Conservation (phyloP, 1,139 yeast species). For the Sugiyamaella castrensis region DNA sequence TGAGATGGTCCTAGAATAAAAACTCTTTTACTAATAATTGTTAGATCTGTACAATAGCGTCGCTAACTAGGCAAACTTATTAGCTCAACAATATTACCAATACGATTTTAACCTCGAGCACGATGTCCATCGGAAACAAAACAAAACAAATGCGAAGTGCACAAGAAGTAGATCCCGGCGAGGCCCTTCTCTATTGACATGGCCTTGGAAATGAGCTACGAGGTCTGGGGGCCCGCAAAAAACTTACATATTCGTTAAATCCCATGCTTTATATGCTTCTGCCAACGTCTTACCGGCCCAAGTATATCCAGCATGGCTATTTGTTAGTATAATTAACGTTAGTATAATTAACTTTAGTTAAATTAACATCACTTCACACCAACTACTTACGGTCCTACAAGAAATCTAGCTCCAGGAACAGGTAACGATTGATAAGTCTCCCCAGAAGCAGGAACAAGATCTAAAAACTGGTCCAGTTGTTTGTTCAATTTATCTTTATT, state of each 20-base stretch:
- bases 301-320: conserved; percentile 80
- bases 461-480: conserved; percentile 51
- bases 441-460: conserved; percentile 31
- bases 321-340: too few species aligned
- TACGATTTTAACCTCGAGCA: too few species aligned
- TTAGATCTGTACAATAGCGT: background rate
- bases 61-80: too few species aligned
- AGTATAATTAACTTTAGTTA: too few species aligned
- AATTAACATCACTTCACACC: too few species aligned
- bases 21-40: conserved; percentile 48
- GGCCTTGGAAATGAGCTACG: background rate
- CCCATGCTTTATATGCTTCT: conserved; percentile 72
- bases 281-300: conserved; percentile 80
- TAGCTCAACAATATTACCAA: too few species aligned
- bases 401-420: conserved; percentile 59
- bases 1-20: conserved; percentile 93
- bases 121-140: too few species aligned
- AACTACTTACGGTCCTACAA: conserved; percentile 48
- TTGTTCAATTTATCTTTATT: conserved; percentile 43
- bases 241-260: conserved; percentile 45
- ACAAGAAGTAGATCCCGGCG: too few species aligned
- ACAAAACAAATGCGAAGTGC: too few species aligned
- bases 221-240: background rate
- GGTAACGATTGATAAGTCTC: conserved; percentile 31
- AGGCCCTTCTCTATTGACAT: too few species aligned